Percentiles rank a stretch among this genome's conserved stretches.
These are phyloP conservation scores for Chloranthus sessilifolius DNA, from an alignment of 164 flowering plant genomes.

Conservation along the genomic window DNA sequence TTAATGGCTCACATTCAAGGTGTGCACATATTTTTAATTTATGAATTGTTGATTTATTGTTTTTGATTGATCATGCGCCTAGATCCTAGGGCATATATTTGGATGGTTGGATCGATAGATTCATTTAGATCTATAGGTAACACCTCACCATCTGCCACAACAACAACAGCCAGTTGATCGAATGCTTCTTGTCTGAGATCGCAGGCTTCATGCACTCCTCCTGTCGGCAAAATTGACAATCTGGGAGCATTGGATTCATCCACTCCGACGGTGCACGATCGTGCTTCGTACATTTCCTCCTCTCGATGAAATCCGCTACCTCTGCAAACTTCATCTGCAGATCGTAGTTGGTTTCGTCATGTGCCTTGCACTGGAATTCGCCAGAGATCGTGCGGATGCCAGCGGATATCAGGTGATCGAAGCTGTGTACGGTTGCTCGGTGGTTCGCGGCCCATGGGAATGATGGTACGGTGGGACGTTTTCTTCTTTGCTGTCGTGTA, in stretches of 20 bases:
- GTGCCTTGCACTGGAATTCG: slow-evolving; percentile 51
- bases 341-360: slow-evolving; percentile 26
- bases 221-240: slow-evolving; percentile 35
- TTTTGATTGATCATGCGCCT: too few relatives aligned
- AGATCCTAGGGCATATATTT: too few relatives aligned
- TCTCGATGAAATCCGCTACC: slow-evolving; percentile 16
- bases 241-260: slow-evolving; percentile 37
- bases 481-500: too few relatives aligned
- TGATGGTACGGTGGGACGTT: too few relatives aligned
- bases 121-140: too few relatives aligned
- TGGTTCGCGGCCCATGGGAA: too few relatives aligned
- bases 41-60: too few relatives aligned
- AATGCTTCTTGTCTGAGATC: slow-evolving; percentile 35
- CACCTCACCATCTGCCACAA: slow-evolving; percentile 38
- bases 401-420: slow-evolving; percentile 13
- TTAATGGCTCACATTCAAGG: too few relatives aligned
- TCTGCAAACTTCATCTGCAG: slow-evolving; percentile 32
- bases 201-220: slow-evolving; percentile 42
- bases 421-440: too few relatives aligned
- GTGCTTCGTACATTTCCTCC: slow-evolving; percentile 20
- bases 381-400: slow-evolving; percentile 36
- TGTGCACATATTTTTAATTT: too few relatives aligned
- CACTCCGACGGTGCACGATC: slow-evolving; percentile 57
- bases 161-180: slow-evolving; percentile 48
- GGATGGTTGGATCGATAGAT: too few relatives aligned